phyloP scores from a whole-genome alignment of 1,139 yeast species.

The Saccharomycopsis hybrid region DNA sequence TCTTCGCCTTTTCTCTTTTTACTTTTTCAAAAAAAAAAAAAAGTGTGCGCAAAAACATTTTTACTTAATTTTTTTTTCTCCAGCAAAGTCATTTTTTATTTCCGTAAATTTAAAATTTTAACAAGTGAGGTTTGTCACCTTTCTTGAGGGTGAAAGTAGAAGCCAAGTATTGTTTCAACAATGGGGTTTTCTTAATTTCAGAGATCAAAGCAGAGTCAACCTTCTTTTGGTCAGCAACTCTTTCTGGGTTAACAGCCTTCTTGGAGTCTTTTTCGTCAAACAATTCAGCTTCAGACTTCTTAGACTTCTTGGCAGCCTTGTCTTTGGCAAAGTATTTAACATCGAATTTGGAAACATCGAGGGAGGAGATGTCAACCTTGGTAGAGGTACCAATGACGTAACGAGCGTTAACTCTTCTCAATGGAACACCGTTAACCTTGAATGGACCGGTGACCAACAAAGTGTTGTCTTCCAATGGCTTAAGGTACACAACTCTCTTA shows the following conservation, averaged over 20 bases:
- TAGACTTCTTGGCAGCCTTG: slow-evolving; percentile 65
- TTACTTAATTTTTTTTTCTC: no score
- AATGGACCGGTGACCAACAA: slow-evolving; percentile 98
- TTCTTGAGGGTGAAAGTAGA: slow-evolving; percentile 95
- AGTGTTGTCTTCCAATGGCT: slow-evolving; percentile 98
- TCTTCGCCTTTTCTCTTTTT: no score
- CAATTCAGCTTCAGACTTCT: slow-evolving; percentile 90
- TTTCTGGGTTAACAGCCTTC: slow-evolving; percentile 89
- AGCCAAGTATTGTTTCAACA: slow-evolving; percentile 96
- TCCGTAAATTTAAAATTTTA: slow-evolving; percentile 92
- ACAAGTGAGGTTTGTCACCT: slow-evolving; percentile 99
- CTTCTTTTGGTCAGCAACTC: slow-evolving; percentile 96
- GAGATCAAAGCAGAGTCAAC: slow-evolving; percentile 93
- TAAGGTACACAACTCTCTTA: slow-evolving; percentile 98
- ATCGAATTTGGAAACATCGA: slow-evolving; percentile 88
- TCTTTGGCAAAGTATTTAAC: slow-evolving; percentile 98
- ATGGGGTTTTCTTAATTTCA: slow-evolving; percentile 96
- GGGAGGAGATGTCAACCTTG: slow-evolving; percentile 70
- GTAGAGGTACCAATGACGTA: slow-evolving; percentile 99
- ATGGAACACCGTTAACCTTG: slow-evolving; percentile 99
- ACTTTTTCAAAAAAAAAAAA: no score
- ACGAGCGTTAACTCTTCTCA: slow-evolving; percentile 98
- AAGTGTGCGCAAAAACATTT: no score
- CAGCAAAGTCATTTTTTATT: no score
- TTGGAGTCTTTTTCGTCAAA: slow-evolving; percentile 75